Base-by-base conservation (phyloP, 805 yeast species). In the Wickerhamomyces canadensis region DNA sequence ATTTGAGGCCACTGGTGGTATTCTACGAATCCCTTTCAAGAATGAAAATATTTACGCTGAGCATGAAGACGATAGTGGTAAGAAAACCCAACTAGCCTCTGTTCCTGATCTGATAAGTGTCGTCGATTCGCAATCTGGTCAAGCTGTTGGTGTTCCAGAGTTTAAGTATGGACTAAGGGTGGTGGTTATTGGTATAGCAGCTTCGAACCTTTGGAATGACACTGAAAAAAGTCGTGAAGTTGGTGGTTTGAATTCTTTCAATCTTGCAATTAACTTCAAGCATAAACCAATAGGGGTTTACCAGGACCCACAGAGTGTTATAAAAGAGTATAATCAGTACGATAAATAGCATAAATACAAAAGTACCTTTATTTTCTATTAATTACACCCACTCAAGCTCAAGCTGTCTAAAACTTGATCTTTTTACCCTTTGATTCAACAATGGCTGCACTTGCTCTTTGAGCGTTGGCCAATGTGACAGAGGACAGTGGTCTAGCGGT, bases 371-470 rank as follows among this genome's bases (percentile, higher is more conserved):
- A n/a, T n/a, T 21, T 21, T 21, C 23, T 21, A 7, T 21, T 21
- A 7, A 7, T 21, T 21, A 10, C 10, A 7, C 10, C 10, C 10
- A 21, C 23, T 10, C 23, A 21, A 21, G 10, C 7, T 21, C 10
- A 21, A 21, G 10, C 23, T 21, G 10, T 34, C 10, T 40, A 31
- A 30, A 54, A 54, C 4, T 48, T 81, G 28, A 73, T 69, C 58
- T 88, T 91, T 63, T 85, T 89, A 58, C 98, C 98, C n/a, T 80
- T 69, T 1, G 96, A 83, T 34, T 85, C 78, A 21, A 88, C 95
- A 55, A 91, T 85, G 6, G 94, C 89, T 15, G 87, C 86, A 52
- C 85, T 81, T 8, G 80, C 95, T 65, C 98, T 78, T 63, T 76
- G 95, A 4, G 98, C 96, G 13, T 69, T 68, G 2, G 96, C 91